These are phyloP conservation scores for Pseudopyricularia javanii DNA, from an alignment of 2,329 filamentous ascomycete species.

Conservation along the genomic window DNA sequence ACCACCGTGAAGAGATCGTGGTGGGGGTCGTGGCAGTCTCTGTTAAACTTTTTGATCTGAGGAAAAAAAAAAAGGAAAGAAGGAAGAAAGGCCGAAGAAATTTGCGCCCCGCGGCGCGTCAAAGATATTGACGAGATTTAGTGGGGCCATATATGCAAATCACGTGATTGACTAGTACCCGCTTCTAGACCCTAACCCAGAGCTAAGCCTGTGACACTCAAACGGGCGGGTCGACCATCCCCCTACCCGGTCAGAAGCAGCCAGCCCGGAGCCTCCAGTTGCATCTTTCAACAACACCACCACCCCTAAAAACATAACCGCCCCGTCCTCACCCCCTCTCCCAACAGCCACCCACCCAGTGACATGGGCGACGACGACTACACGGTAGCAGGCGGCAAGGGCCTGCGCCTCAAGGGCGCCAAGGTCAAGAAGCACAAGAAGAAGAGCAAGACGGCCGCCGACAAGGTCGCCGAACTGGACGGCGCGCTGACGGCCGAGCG, in stretches of 20 bases:
- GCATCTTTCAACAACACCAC: no score
- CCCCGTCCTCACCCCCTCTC: not conserved
- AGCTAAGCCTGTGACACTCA: no score
- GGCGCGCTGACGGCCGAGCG: slow-evolving; percentile 24
- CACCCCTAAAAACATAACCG: not conserved
- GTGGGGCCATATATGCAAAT: not conserved
- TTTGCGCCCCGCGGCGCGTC: not conserved
- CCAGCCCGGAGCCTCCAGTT: no score
- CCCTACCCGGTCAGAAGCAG: no score
- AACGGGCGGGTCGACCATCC: no score
- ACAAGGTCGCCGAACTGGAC: slow-evolving; percentile 31
- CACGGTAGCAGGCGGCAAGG: slow-evolving; percentile 52
- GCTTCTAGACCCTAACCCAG: no score
- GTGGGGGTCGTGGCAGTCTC: slow-evolving; percentile 53
- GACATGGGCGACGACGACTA: slow-evolving; percentile 68
- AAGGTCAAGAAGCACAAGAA: slow-evolving; percentile 54
- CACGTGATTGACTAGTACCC: not conserved
- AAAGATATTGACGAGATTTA: not conserved
- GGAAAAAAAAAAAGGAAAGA: slow-evolving; percentile 25
- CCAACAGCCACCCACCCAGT: not conserved
- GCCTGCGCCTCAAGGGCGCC: slow-evolving; percentile 77
- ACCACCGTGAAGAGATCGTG: slow-evolving; percentile 41
- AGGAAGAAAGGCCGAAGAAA: slow-evolving; percentile 8
- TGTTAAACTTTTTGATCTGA: slow-evolving; percentile 51
- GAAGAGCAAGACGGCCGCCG: slow-evolving; percentile 27